Base-by-base conservation (phyloP, 164 flowering plant genomes). In the Echeveria elegans region DNA sequence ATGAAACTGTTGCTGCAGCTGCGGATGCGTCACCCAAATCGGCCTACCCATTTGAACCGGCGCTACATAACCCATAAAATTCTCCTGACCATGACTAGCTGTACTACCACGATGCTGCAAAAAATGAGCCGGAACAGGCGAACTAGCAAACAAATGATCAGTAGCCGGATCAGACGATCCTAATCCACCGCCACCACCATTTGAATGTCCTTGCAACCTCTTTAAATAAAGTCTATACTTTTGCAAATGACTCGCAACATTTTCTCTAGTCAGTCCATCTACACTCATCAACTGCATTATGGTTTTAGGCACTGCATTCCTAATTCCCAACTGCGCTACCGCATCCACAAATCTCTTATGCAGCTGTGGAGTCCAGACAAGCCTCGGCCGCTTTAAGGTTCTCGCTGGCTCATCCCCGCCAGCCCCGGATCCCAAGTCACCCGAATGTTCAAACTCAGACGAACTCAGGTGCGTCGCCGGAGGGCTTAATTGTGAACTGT, bases 321-420 rank as follows among this genome's bases (percentile, higher is more conserved):
- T 84, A 23, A 91, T 82, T 65, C 97, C 99, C 32, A 94, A 70
- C 67, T 89, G 96, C 7, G 77, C 85, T 31, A 94, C 97, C 32
- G 87, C 97, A 8, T 94, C 99, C 31, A 94, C 92, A 64, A 94
- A 94, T 24, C 99, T 70, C 86, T 87, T 89, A 72, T 94, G 99
- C 59, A 94, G 81, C 78, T 88, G 96, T 64, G 99, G 96, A n/a
- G 97, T 91, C 99, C 99, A 94, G 26, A 94, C 99, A 56, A 94
- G 68, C 45, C 99, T 69, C 58, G 91, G 81, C 74, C 93, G 65
- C 68, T 91, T 94, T 65, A 71, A 7, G 64, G 76, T 70, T 68
- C 63, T 26, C 10, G 63, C 63, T 4, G 63, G 63, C 63, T 24
- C 29, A 23, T 21, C 63, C 1, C 63, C 63, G 16, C 31, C 63